Base-by-base conservation (phyloP, 257 asterid genomes). In the Ilex asprella region DNA sequence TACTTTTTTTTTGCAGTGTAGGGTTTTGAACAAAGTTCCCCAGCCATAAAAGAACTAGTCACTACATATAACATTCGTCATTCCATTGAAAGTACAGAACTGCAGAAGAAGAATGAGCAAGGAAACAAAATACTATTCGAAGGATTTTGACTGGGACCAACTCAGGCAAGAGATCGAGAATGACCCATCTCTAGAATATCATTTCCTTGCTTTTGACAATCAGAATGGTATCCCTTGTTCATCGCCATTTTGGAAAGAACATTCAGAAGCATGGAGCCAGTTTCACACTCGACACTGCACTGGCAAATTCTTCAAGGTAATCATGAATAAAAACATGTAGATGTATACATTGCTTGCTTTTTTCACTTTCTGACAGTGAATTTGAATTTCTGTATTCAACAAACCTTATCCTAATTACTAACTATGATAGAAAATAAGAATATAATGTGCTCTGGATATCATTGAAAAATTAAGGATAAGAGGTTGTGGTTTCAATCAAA, bases 261-360 rank as follows among this genome's bases (percentile, higher is more conserved):
- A 82, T 72, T 77, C 89, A 9, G 81, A 77, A 63, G 95, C 97
- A 7, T 90, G 97, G 97, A 77, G 79, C 68, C 56, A 79, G 7
- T 87, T 90, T 60, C 97, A 90, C 60, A 66, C 89, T 69, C 86
- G 83, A 58, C 96, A 90, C 68, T 83, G 91, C 58, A 80, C 95
- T 53, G 97, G 97, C 7, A 90, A 84, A 73, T 90, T 87, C 88
- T 90, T 85, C 82, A 87, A 87, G 95, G 95, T 87, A 39, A 60
- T 49, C 27, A 21, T 21, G 27, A 21, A 21, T 21, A 21, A 21
- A 21, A 21, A 21, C 27, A 21, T 21, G 27, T 21, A 21, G 27
- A 21, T 30, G 16, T 16, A n/a, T 35, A 0, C 29, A 56, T 16
- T 14, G 5, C 30, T 31, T 14, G 12, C 15, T n/a, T 3, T 0